These are phyloP conservation scores for Magnusiomyces paraingens DNA, from an alignment of 1,139 yeast genomes.

Conservation along the genomic window DNA sequence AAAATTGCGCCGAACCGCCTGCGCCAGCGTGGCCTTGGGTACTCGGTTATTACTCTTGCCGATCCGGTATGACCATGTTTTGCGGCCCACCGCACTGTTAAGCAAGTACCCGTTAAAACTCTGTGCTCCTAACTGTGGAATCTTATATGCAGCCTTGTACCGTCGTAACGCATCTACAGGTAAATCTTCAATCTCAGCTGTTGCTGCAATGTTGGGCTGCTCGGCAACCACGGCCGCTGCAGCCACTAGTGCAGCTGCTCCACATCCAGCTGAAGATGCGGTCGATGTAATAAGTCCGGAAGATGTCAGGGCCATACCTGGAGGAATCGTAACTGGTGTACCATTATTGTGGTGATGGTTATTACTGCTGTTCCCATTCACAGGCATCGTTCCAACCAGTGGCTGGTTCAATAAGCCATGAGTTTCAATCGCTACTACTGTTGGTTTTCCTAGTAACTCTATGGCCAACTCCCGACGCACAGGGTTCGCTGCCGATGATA, in stretches of 20 bases:
- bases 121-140: background rate
- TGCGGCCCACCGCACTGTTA: conserved; percentile 1
- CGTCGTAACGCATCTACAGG: conserved; percentile 1
- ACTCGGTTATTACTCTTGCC: conserved; percentile 39
- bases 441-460: conserved; percentile 2
- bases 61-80: background rate
- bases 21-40: conserved; percentile 50
- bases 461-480: conserved; percentile 4
- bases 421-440: background rate
- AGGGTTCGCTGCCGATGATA: conserved; percentile 1
- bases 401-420: conserved; percentile 2
- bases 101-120: conserved; percentile 4
- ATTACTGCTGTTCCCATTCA: too few species aligned
- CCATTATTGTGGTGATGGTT: too few species aligned
- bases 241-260: background rate
- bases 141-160: background rate
- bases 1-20: conserved; percentile 57
- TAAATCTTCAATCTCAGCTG: conserved; percentile 2
- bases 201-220: background rate
- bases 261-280: background rate
- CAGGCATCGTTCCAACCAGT: too few species aligned
- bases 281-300: background rate
- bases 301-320: too few species aligned
- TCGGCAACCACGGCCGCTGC: background rate
- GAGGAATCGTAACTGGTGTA: too few species aligned